Conservation (phyloP, 192 early-diverging fungal genomes). For the Borealophlyctis nickersoniae region DNA sequence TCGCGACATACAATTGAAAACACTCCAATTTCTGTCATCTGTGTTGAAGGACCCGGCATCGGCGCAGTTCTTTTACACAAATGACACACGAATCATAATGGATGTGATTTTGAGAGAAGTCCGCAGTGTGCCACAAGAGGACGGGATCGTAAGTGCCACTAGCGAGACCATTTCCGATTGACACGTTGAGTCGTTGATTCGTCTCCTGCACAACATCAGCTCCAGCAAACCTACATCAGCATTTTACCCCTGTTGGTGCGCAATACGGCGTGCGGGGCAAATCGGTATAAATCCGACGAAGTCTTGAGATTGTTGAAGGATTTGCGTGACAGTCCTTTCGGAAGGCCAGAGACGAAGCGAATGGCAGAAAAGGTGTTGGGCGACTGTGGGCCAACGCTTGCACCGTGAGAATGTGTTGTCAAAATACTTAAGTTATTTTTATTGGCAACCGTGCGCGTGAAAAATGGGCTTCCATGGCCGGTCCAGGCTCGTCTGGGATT, state of each 20-base stretch:
- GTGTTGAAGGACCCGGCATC: slow-evolving; percentile 66
- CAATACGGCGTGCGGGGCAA: slow-evolving; percentile 10
- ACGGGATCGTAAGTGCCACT: slow-evolving; percentile 44
- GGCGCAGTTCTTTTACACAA: slow-evolving; percentile 82
- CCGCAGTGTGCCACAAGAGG: slow-evolving; percentile 65
- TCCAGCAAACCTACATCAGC: slow-evolving; percentile 39
- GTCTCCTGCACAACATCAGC: slow-evolving; percentile 12
- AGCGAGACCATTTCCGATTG: neutral
- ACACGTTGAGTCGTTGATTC: slow-evolving; percentile 2
- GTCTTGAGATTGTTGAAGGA: slow-evolving; percentile 14
- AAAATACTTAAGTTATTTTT: too few relatives aligned
- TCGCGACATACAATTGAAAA: too few relatives aligned
- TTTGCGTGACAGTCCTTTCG: slow-evolving; percentile 23
- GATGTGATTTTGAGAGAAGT: slow-evolving; percentile 86
- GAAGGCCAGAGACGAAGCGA: slow-evolving; percentile 8
- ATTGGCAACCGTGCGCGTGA: too few relatives aligned
- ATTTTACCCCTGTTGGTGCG: slow-evolving; percentile 31
- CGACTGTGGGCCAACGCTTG: too few relatives aligned
- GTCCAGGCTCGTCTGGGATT: too few relatives aligned
- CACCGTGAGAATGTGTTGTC: too few relatives aligned
- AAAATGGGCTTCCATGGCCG: too few relatives aligned
- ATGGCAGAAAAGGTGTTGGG: slow-evolving; percentile 18
- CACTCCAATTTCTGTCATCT: slow-evolving; percentile 69
- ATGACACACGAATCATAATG: slow-evolving; percentile 82
- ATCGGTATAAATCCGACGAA: neutral